phyloP scores from a whole-genome alignment of 257 asterid genomes.

The Galeopsis tetrahit region DNA sequence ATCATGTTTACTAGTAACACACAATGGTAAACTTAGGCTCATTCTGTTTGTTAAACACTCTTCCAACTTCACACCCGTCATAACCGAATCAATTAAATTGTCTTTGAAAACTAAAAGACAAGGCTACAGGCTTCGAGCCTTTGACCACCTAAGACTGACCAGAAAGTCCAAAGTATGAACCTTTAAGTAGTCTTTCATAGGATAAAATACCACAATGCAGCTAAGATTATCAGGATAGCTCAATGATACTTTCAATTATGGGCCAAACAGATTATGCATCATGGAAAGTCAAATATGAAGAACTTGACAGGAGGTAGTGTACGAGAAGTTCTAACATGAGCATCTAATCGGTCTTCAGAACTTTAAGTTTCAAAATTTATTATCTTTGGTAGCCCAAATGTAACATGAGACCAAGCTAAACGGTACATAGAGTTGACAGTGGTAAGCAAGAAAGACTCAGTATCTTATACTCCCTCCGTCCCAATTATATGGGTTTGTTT shows the following conservation, averaged over 20 bases:
- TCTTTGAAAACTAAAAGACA: background rate
- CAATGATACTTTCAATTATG: background rate
- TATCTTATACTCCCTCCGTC: background rate
- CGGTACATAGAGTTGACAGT: background rate
- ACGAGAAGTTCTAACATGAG: background rate
- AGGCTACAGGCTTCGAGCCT: background rate
- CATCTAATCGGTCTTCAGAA: background rate
- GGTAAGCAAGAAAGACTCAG: constrained; percentile 16
- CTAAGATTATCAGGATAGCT: background rate
- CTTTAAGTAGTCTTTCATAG: background rate
- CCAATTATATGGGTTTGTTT: too few relatives aligned
- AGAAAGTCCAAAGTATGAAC: constrained; percentile 17
- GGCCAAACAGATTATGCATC: background rate
- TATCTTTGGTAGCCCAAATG: constrained; percentile 17
- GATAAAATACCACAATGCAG: background rate
- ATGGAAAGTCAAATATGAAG: background rate
- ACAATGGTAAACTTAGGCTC: background rate
- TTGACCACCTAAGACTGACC: constrained; percentile 19
- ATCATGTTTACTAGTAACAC: background rate
- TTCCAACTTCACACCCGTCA: background rate
- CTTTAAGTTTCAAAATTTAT: background rate
- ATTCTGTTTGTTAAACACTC: background rate
- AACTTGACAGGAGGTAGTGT: background rate
- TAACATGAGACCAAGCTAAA: background rate
- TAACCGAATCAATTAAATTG: background rate